phyloP scores from a whole-genome alignment of 345 rosid species.

The Barbarea vulgaris region DNA sequence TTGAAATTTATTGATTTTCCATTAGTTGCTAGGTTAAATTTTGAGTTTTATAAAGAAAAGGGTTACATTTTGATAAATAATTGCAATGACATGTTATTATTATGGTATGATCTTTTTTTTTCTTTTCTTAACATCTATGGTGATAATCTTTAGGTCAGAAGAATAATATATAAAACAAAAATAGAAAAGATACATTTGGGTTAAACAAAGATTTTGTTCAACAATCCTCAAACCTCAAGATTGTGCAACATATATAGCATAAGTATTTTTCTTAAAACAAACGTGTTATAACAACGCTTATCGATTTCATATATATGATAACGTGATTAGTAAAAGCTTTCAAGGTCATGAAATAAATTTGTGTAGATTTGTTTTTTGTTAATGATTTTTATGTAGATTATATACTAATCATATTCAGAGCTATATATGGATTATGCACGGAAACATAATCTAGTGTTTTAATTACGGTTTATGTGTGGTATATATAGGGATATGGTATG shows the following conservation, averaged over 20 bases:
- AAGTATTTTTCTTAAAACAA: neutral
- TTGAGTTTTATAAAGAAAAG: neutral
- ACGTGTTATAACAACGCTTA: neutral
- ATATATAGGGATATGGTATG: slow-evolving; percentile 39
- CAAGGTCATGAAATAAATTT: neutral
- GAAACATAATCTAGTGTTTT: neutral
- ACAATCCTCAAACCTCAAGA: neutral
- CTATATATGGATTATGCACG: neutral
- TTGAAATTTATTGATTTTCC: neutral
- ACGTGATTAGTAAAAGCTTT: no score
- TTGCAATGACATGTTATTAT: neutral
- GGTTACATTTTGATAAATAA: neutral
- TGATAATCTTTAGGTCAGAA: neutral
- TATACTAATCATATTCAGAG: neutral
- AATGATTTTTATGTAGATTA: neutral
- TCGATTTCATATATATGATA: no score
- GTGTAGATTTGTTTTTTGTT: neutral
- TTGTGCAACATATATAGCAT: neutral
- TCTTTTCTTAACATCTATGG: no score
- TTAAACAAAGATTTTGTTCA: neutral
- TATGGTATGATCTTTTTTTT: no score
- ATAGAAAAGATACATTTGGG: neutral
- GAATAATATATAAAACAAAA: neutral
- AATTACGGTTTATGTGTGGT: neutral
- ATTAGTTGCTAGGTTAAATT: neutral